A percentile compares a stretch with the other conserved stretches of the same genome.
phyloP scores from a whole-genome alignment of 2,329 filamentous ascomycete genomes.

The Capronia epimyces region DNA sequence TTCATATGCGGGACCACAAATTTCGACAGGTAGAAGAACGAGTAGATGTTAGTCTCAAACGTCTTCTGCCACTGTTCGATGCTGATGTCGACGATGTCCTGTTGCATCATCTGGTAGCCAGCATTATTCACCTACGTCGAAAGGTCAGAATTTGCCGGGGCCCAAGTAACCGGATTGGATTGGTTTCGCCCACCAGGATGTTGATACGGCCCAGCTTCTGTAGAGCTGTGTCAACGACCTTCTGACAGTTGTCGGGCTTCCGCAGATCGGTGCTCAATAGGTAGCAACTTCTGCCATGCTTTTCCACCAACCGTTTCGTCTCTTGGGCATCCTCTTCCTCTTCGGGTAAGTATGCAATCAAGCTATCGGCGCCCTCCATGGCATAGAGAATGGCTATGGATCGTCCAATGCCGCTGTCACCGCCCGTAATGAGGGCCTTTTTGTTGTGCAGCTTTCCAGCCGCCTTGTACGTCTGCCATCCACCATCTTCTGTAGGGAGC shows the following conservation, averaged over 20 bases:
- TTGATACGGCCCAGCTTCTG: conserved; percentile 64
- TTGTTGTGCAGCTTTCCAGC: conserved; percentile 70
- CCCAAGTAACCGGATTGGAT: too few species aligned
- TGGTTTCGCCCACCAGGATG: conserved; percentile 42
- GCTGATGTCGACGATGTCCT: conserved; percentile 64
- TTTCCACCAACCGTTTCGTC: conserved; percentile 65
- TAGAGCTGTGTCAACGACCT: conserved; percentile 61
- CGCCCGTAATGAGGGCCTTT: conserved; percentile 73
- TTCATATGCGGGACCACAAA: conserved; percentile 70
- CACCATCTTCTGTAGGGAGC: conserved; percentile 62
- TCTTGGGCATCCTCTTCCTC: conserved; percentile 72
- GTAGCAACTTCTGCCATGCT: conserved; percentile 60
- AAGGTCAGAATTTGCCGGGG: background rate
- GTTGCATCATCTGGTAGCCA: conserved; percentile 67
- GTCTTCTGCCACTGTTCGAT: conserved; percentile 76
- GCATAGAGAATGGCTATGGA: conserved; percentile 71
- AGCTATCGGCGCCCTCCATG: conserved; percentile 69
- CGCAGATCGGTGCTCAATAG: conserved; percentile 61
- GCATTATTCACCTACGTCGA: conserved; percentile 53
- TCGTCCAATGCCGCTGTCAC: conserved; percentile 73
- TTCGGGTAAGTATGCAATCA: conserved; percentile 68
- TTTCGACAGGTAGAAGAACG: conserved; percentile 75
- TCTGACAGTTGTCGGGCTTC: conserved; percentile 62
- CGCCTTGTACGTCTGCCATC: conserved; percentile 65
- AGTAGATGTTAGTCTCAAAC: conserved; percentile 78